Percentiles rank a stretch among this genome's conserved stretches.
Evolutionary conservation across 2,329 filamentous ascomycete genomes (phyloP).

Genomic region (Colletotrichum ledebouriae): DNA sequence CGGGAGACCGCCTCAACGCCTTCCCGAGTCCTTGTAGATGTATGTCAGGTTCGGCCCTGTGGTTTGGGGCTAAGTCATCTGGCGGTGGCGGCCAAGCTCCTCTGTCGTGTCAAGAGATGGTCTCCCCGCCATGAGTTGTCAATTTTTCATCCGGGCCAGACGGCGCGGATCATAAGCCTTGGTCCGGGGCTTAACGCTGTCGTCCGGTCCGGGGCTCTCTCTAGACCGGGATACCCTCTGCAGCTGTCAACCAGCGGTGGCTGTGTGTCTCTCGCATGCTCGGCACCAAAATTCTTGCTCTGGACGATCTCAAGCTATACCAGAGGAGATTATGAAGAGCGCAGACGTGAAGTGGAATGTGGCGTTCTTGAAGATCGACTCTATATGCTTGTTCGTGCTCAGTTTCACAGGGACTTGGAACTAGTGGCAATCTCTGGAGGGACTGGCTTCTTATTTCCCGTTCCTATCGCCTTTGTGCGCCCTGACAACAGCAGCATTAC

Average conservation of each 20-base stretch:
- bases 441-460: conserved; percentile 16
- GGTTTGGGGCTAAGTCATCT: background rate
- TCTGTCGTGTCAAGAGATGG: background rate
- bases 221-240: conserved; percentile 21
- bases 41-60: background rate
- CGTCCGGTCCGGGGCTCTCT: conserved; percentile 15
- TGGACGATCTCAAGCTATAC: background rate
- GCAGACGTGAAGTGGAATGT: conserved; percentile 7
- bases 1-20: background rate
- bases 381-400: conserved; percentile 17
- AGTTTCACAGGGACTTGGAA: background rate
- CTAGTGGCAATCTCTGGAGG: conserved; percentile 25
- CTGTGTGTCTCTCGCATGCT: conserved; percentile 18
- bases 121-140: conserved; percentile 8
- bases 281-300: no score
- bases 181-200: background rate
- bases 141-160: conserved; percentile 15
- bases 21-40: background rate
- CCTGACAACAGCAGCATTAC: no score
- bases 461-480: background rate
- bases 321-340: background rate
- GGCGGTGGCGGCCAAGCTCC: conserved; percentile 1
- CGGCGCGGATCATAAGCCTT: conserved; percentile 27
- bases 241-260: conserved; percentile 27
- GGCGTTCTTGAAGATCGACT: conserved; percentile 20